Base-by-base conservation (phyloP, 2,329 filamentous ascomycete genomes). In the Macrophomina tecta region DNA sequence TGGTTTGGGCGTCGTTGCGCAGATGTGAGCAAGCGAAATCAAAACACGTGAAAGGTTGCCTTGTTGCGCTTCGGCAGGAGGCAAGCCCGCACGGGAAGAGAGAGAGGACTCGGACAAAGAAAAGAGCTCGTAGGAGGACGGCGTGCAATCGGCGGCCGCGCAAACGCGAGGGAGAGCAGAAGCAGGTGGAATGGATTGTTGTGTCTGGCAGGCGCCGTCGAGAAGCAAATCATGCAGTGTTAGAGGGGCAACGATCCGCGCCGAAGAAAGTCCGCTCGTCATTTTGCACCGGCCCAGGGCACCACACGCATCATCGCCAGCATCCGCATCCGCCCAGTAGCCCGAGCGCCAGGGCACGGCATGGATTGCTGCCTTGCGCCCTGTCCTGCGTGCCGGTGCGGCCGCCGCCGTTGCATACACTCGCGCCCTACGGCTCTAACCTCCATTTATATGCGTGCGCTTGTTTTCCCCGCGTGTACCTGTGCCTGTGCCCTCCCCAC, bases 21-120 rank as follows among this genome's bases (percentile, higher is more conserved):
- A 75, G 74, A 74, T 72, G 71, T 58, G 64, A 49, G 34, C 64
- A 66, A 66, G 64, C 64, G 64, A 66, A 58, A 55, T 58, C 53
- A 65, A 68, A 75, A 73, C 76, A 78, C 76, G 76, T 78, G 76
- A 75, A 75, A 73, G 73, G 72, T 71, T 69, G 64, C 42, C 62
- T 60, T 49, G 56, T 46, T 61, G 40, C 56, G 52, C 40, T 48
- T 40, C 30, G 32, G 30, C 40, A 58, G 12, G 18, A 34, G 64
- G 64, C 42, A 34, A 32, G 42, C 30, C 51, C n/a, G 52, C 42
- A 63, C 60, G 40, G 40, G 56, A 61, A 52, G 58, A 61, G 65
- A 61, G 65, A 36, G 55, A 52, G 42, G 65, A 55, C 18, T 28
- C 30, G 64, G 48, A 65, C 63, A 65, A 65, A 56, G 49, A 65